These are phyloP conservation scores for Auricularia auricula-judae DNA, from an alignment of 768 basidiomycete species.

Conservation along the genomic window DNA sequence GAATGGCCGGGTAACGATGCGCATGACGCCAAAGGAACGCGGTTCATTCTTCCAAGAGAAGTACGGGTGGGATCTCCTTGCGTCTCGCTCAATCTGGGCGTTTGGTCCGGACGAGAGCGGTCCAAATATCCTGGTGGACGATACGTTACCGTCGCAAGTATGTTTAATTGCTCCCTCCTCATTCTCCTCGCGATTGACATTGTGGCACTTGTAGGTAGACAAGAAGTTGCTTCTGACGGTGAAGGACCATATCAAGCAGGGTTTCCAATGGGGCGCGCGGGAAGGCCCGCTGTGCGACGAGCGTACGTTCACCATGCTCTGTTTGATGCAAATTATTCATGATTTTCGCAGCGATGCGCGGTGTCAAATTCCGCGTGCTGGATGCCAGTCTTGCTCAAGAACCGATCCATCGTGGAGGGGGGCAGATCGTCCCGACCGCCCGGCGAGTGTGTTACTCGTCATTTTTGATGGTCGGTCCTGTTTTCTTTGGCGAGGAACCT, in stretches of 20 bases:
- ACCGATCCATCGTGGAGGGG: constrained; percentile 95
- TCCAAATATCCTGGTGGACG: constrained; percentile 87
- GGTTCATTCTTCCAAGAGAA: constrained; percentile 95
- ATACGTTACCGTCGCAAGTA: constrained; percentile 90
- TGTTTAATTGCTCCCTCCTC: constrained; percentile 7
- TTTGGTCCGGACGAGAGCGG: constrained; percentile 97
- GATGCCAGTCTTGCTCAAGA: constrained; percentile 90
- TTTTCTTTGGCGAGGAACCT: neutral
- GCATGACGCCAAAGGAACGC: constrained; percentile 89
- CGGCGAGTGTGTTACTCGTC: constrained; percentile 98
- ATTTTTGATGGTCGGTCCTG: constrained; percentile 78
- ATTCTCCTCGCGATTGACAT: neutral
- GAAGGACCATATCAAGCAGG: constrained; percentile 94
- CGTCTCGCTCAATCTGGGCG: constrained; percentile 97
- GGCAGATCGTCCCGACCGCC: constrained; percentile 98
- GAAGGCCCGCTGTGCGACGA: constrained; percentile 98
- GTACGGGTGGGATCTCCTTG: constrained; percentile 96
- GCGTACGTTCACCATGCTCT: constrained; percentile 49
- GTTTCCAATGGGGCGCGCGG: constrained; percentile 98
- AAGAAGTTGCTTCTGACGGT: constrained; percentile 84
- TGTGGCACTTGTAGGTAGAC: constrained; percentile 51
- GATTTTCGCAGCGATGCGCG: constrained; percentile 70
- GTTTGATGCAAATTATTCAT: constrained; percentile 2
- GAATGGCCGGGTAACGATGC: constrained; percentile 83
- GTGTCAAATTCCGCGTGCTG: constrained; percentile 93